Conservation (phyloP, 257 asterid genomes). For the Nicotiana attenuata region DNA sequence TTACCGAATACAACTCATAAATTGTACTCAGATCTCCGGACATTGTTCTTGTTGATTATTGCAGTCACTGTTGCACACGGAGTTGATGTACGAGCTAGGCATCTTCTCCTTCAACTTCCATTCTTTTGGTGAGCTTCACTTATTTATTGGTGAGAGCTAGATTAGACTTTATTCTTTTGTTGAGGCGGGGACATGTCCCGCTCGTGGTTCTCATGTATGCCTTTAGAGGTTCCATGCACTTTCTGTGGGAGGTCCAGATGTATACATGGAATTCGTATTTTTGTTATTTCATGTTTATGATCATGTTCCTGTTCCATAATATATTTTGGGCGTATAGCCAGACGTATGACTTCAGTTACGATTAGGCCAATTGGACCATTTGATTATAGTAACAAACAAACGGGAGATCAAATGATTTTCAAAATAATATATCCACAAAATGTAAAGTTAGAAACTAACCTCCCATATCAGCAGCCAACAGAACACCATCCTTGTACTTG, state of each 20-base stretch:
- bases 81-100: not conserved
- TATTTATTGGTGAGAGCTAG: not conserved
- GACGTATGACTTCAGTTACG: not conserved
- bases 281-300: not conserved
- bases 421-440: not conserved
- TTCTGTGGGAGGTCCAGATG: not conserved
- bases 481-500: conserved; percentile 88
- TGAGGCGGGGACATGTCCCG: not conserved
- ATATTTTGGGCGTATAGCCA: not conserved
- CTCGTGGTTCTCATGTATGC: not conserved
- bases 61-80: not conserved
- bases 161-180: not conserved
- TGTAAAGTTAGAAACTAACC: conserved; percentile 31
- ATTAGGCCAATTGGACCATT: not conserved
- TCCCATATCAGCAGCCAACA: conserved; percentile 93
- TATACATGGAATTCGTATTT: not conserved
- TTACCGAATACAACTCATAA: not conserved
- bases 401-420: not conserved
- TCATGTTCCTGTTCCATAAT: not conserved
- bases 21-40: not conserved
- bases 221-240: not conserved
- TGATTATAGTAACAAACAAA: not conserved
- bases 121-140: not conserved
- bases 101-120: not conserved
- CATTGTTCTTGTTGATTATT: not conserved